Evolutionary conservation across 2,329 filamentous ascomycete species (phyloP).

Genomic region (Penicillium hesseltinei): DNA sequence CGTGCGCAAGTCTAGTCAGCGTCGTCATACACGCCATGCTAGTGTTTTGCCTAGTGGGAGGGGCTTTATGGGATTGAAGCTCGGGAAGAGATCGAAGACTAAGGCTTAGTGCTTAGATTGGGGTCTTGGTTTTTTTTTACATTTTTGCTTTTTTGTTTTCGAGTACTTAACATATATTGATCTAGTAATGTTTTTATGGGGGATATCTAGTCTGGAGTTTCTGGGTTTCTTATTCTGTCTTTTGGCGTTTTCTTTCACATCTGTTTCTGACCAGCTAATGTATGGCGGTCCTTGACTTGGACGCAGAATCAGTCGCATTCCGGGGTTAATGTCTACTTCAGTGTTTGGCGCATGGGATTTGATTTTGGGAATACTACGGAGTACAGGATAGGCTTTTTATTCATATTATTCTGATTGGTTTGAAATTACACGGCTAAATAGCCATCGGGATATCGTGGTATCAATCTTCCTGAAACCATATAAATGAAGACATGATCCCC

Average conservation of each 20-base stretch:
- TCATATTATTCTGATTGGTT: background rate
- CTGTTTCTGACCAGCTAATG: background rate
- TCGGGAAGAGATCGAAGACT: constrained; percentile 21
- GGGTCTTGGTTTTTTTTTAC: background rate
- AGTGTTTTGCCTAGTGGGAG: constrained; percentile 16
- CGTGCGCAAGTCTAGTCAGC: constrained; percentile 16
- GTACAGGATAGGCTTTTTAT: background rate
- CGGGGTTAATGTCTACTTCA: constrained; percentile 9
- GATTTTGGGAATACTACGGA: background rate
- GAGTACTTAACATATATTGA: background rate
- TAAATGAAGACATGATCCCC: too few relatives aligned
- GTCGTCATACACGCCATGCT: constrained; percentile 19
- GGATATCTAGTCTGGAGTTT: background rate
- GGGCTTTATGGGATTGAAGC: constrained; percentile 24
- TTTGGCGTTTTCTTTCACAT: background rate
- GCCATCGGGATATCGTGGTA: background rate
- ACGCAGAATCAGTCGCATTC: background rate
- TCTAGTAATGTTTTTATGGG: background rate
- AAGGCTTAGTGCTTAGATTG: constrained; percentile 13
- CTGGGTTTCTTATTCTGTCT: background rate
- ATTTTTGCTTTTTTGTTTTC: background rate
- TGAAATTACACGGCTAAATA: background rate
- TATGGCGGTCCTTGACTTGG: background rate
- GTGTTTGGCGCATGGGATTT: background rate
- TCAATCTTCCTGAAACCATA: background rate